Base-by-base conservation (phyloP, 768 basidiomycete genomes). In the Lyophyllum atratum region DNA sequence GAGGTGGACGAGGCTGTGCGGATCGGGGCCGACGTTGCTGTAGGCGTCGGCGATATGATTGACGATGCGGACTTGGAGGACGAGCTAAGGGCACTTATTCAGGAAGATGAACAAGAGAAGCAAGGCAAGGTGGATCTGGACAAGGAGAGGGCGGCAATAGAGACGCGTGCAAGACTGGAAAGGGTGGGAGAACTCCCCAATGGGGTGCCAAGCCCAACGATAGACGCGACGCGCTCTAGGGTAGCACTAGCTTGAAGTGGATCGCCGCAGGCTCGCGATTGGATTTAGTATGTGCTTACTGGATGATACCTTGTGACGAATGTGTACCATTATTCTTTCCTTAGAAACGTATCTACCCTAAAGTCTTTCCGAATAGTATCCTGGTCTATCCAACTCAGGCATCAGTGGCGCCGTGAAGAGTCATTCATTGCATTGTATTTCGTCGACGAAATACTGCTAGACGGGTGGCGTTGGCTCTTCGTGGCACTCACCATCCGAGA, bases 1-100 rank as follows among this genome's bases (percentile, higher is more conserved):
- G 95, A 97, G 63, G 77, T 97, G 15, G 90, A 96, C 62, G 83
- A 90, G 28, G 85, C 87, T 3, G 85, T 98, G 46, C 78, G 80
- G 56, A 70, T 85, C 37, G 90, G 89, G 21, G 86, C 82, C 2
- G 83, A 90, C 59, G 72, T 85, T 21, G 86, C 85, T 1, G 65
- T 85, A 11, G 80, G 77, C 7, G 72, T 80, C 8, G 81, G 86
- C 22, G 76, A 77, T 0, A 80, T 90, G 48, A 96, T 98, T 90
- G 72, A 77, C 56, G 78, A 83, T 0, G 70, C 49, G 2, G 80
- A 80, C 48, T 53, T 94, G 45, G 85, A 87, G 67, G 80, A 75
- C 46, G 93, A 95, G 70, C 73, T 91, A 66, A 76, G 74, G 48
- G 80, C 72, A 34, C 70, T 95, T 59, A 71, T 76, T 6, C 59